These are phyloP conservation scores for Orbilia javanica DNA, from an alignment of 2,329 filamentous ascomycete genomes.

Conservation along the genomic window DNA sequence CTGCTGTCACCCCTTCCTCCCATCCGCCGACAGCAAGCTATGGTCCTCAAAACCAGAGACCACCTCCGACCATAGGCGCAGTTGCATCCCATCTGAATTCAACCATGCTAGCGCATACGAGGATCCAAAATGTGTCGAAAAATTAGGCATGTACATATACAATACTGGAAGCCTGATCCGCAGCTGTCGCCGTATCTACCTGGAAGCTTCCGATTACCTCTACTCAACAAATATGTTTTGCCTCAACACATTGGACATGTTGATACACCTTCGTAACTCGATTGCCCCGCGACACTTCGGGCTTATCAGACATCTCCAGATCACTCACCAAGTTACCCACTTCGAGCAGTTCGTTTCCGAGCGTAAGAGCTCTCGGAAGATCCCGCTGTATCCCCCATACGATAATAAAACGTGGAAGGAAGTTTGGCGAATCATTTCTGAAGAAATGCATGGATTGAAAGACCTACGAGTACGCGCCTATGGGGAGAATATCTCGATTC, in stretches of 20 bases:
- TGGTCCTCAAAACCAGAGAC: constrained; percentile 28
- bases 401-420: constrained; percentile 58
- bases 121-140: constrained; percentile 31
- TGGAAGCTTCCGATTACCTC: constrained; percentile 55
- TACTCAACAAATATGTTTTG: constrained; percentile 57
- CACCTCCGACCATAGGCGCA: constrained; percentile 29
- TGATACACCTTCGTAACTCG: constrained; percentile 54
- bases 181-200: constrained; percentile 46
- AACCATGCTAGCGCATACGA: constrained; percentile 45
- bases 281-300: constrained; percentile 48
- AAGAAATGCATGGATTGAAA: constrained; percentile 52
- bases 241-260: constrained; percentile 55
- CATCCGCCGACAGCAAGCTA: constrained; percentile 18
- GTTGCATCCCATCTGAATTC: constrained; percentile 24
- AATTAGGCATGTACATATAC: constrained; percentile 32
- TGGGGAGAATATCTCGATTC: constrained; percentile 45
- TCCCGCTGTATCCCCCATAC: constrained; percentile 55
- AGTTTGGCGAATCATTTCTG: constrained; percentile 49
- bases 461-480: constrained; percentile 47
- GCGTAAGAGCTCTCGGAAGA: constrained; percentile 50
- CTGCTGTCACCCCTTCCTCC: constrained; percentile 29
- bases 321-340: constrained; percentile 50
- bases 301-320: constrained; percentile 51
- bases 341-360: constrained; percentile 56
- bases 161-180: constrained; percentile 40